Evolutionary conservation across 108 stramenopile genomes (phyloP), one percentile per base, ranked within the genome.

Genomic region (Skeletonema costatum): DNA sequence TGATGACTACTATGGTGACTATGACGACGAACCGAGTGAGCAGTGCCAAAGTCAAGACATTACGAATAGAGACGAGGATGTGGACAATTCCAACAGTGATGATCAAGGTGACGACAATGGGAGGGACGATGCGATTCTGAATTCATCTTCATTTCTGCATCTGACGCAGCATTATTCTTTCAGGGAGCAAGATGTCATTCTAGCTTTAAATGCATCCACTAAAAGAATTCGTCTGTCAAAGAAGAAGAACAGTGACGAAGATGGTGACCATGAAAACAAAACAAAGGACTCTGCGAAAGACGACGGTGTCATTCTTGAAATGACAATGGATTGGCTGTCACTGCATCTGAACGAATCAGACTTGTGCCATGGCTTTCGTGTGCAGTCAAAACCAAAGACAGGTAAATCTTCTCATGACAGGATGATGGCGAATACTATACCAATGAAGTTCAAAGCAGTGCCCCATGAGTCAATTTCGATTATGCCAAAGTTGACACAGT

Each of bases 281-380:
- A 32, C 64, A 6, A 44, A 70, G 9, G 36, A 74, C 36, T 32
- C 70, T 4, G 32, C n/a, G 11, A 73, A 69, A 19, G 46, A 76
- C 2, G 71, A 85, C 8, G 76, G 75, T 12, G 39, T 31, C 21
- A 36, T 72, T 31, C 58, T 85, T 29, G 75, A 77, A 53, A 71
- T 84, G 53, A 87, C 92, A n/a, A 80, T 93, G 85, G 92, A 93
- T 63, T 93, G 87, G 87, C 72, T 93, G 0, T 93, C 89, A 70
- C 72, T 93, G 3, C 92, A 93, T 69, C 66, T 93, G 41, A 53
- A 78, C 14, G 88, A 93, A 61, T 51, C 72, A 1, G 86, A 89
- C 32, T 48, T 93, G 50, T 71, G 78, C 3, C 29, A 42, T 32
- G 90, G 92, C 8, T 89, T 93, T 66, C 85, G 51, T 46, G 61